Percentiles rank a stretch among this genome's conserved stretches.
These are phyloP conservation scores for Strobilomyces confusus DNA, from an alignment of 768 basidiomycete genomes.

Conservation along the genomic window DNA sequence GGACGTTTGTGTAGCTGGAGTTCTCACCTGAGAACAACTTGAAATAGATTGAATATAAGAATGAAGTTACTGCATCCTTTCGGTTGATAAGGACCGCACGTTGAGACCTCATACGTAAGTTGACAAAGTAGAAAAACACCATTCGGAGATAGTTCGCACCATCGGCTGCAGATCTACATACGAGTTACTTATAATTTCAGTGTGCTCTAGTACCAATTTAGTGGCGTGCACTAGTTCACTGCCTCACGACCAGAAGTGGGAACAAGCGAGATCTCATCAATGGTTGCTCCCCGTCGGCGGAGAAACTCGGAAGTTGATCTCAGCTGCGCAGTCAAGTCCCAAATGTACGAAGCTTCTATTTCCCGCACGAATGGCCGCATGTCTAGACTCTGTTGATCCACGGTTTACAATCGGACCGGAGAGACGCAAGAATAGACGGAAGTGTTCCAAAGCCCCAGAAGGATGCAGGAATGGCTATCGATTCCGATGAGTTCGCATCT, in stretches of 20 bases:
- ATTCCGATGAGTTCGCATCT: slow-evolving; percentile 8
- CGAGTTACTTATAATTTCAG: slow-evolving; percentile 1
- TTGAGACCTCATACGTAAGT: neutral
- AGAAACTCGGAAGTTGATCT: slow-evolving; percentile 3
- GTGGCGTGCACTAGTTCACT: neutral
- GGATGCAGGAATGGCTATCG: neutral
- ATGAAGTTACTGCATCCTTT: neutral
- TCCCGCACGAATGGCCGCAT: too few relatives aligned
- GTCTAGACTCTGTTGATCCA: neutral
- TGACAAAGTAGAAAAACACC: neutral
- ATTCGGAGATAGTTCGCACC: neutral
- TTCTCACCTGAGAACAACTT: neutral
- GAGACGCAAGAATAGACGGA: neutral
- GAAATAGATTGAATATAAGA: neutral
- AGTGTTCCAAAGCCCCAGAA: too few relatives aligned
- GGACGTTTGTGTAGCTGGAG: neutral
- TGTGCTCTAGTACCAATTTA: neutral
- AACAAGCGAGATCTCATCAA: neutral
- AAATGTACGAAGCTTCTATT: too few relatives aligned
- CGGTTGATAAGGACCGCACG: too few relatives aligned
- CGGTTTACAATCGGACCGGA: too few relatives aligned
- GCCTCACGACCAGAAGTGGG: slow-evolving; percentile 4
- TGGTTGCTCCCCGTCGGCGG: slow-evolving; percentile 9
- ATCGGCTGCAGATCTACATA: slow-evolving; percentile 1
- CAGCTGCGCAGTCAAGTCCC: neutral